These are phyloP conservation scores for Pseudopithomyces chartarum DNA, from an alignment of 2,329 filamentous ascomycete species.

Conservation along the genomic window DNA sequence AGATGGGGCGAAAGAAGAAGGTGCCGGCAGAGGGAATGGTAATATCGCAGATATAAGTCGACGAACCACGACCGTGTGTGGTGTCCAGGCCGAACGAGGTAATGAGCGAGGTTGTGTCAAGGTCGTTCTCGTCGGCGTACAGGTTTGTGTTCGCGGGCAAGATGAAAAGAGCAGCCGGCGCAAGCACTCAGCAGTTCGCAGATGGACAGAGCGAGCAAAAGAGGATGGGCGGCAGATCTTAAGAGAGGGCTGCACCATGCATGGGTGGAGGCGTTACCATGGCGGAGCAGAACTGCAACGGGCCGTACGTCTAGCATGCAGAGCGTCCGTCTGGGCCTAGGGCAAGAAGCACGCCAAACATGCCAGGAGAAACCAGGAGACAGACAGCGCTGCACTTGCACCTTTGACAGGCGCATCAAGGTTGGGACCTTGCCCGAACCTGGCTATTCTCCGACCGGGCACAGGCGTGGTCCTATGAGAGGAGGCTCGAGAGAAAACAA, in stretches of 20 bases:
- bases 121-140: slow-evolving; percentile 24
- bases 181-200: slow-evolving; percentile 41
- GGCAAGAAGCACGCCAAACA: slow-evolving; percentile 31
- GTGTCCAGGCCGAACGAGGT: slow-evolving; percentile 10
- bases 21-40: slow-evolving; percentile 1
- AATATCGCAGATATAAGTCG: slow-evolving; percentile 11
- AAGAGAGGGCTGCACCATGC: slow-evolving; percentile 16
- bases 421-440: slow-evolving; percentile 41
- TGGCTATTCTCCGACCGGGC: slow-evolving; percentile 43
- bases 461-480: slow-evolving; percentile 29
- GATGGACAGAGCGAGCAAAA: slow-evolving; percentile 25
- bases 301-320: slow-evolving; percentile 44
- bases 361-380: slow-evolving; percentile 33
- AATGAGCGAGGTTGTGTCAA: slow-evolving; percentile 17
- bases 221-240: slow-evolving; percentile 34
- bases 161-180: slow-evolving; percentile 25
- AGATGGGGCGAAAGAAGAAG: neutral
- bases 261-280: slow-evolving; percentile 18
- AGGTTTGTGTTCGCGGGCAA: slow-evolving; percentile 18
- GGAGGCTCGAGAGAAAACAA: slow-evolving; percentile 30
- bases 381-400: slow-evolving; percentile 37
- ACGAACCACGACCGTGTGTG: neutral
- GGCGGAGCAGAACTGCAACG: slow-evolving; percentile 46
- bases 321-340: slow-evolving; percentile 35
- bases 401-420: slow-evolving; percentile 40